These are phyloP conservation scores for Boletus rex-veris DNA, from an alignment of 768 basidiomycete species.

Conservation along the genomic window DNA sequence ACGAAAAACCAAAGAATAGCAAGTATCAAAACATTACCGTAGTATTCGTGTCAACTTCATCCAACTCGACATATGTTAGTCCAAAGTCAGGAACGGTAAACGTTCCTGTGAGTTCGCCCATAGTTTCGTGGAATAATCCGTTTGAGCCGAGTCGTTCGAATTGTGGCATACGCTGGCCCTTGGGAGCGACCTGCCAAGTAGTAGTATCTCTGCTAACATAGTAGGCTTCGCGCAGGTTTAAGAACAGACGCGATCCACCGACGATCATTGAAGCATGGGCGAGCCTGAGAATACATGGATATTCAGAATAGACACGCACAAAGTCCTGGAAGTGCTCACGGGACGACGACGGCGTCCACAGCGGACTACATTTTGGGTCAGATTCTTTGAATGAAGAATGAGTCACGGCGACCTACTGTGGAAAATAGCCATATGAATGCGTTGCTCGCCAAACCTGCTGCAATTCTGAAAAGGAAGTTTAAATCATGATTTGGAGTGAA, in stretches of 20 bases:
- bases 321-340: background rate
- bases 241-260: background rate
- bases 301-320: background rate
- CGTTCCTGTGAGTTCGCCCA: background rate
- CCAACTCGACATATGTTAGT: background rate
- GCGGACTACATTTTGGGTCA: background rate
- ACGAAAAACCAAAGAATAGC: background rate
- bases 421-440: background rate
- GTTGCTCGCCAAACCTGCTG: background rate
- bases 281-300: background rate
- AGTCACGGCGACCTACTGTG: background rate
- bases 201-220: background rate
- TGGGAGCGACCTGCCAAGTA: background rate
- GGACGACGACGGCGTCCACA: background rate
- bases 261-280: background rate
- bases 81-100: background rate
- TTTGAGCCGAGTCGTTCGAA: background rate
- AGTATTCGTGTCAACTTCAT: background rate
- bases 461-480: background rate
- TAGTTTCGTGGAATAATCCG: too few relatives aligned
- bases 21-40: background rate
- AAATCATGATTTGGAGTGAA: background rate
- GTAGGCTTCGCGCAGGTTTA: constrained; percentile 1
- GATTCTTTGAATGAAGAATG: too few relatives aligned
- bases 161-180: too few relatives aligned